These are phyloP conservation scores for Thozetella sp. DNA, from an alignment of 495 filamentous ascomycete genomes.

Conservation along the genomic window DNA sequence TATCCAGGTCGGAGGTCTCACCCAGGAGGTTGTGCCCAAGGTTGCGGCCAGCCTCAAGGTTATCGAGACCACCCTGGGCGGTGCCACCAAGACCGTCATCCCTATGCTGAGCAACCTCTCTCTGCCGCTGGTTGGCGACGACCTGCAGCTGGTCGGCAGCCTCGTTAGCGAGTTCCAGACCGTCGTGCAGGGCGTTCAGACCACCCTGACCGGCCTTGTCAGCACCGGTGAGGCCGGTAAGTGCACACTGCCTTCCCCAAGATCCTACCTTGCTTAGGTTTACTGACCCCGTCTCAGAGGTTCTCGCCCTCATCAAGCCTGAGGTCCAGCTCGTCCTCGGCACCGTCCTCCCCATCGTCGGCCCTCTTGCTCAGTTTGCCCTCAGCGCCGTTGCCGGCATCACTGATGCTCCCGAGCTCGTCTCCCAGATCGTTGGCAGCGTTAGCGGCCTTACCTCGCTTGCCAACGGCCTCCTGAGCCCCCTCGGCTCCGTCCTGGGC, in stretches of 20 bases:
- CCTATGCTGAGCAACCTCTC: background rate
- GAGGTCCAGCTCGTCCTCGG: background rate
- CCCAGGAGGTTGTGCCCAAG: background rate
- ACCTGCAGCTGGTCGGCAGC: background rate
- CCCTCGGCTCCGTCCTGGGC: background rate
- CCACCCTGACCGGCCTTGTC: background rate
- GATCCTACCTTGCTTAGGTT: no score
- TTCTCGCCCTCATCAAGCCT: background rate
- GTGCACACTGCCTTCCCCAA: background rate
- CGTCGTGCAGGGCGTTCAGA: background rate
- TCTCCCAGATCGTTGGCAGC: background rate
- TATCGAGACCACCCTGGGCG: background rate
- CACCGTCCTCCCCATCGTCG: background rate
- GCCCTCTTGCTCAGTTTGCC: background rate
- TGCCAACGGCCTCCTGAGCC: constrained; percentile 1
- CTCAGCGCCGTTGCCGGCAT: background rate
- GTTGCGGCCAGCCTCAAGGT: background rate
- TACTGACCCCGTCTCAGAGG: background rate
- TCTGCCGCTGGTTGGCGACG: background rate
- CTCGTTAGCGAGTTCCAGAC: background rate
- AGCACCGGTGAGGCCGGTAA: background rate
- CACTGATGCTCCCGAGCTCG: background rate
- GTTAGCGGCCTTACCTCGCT: background rate
- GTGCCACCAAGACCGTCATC: background rate
- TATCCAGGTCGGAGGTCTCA: background rate